A percentile compares a stretch with the other conserved stretches of the same genome.
Conservation (phyloP, 2,329 filamentous ascomycete species). For the Seiridium cupressi region DNA sequence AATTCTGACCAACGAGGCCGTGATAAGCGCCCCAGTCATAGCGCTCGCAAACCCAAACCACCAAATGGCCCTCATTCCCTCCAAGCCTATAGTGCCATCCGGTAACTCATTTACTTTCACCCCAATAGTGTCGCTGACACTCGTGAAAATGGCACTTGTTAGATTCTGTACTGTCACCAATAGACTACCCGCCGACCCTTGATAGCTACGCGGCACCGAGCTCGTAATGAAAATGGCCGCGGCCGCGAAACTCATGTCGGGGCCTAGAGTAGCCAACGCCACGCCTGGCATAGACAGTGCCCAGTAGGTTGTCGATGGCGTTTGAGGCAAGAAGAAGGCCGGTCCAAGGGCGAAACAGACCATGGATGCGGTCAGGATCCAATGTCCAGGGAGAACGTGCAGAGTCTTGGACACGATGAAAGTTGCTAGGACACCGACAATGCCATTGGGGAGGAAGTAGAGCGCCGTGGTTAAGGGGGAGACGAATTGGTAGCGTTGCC, state of each 20-base stretch:
- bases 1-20: constrained; percentile 17
- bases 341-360: constrained; percentile 21
- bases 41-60: constrained; percentile 22
- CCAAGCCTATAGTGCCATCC: constrained; percentile 17
- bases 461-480: constrained; percentile 38
- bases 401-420: constrained; percentile 43
- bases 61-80: constrained; percentile 20
- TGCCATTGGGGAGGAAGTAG: constrained; percentile 42
- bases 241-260: constrained; percentile 44
- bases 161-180: constrained; percentile 46
- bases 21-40: constrained; percentile 18
- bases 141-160: constrained; percentile 39
- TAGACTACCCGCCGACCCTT: constrained; percentile 42
- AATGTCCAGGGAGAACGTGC: constrained; percentile 43
- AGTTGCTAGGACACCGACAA: constrained; percentile 41
- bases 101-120: constrained; percentile 19
- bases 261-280: constrained; percentile 42
- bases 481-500: constrained; percentile 17
- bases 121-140: constrained; percentile 31
- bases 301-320: constrained; percentile 39
- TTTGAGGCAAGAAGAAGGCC: constrained; percentile 30
- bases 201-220: constrained; percentile 42
- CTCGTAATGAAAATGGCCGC: constrained; percentile 48
- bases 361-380: constrained; percentile 43
- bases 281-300: constrained; percentile 42